A percentile compares a stretch with the other conserved stretches of the same genome.
Conservation (phyloP, 495 filamentous ascomycete species). For the Hypoxylon intermedium region DNA sequence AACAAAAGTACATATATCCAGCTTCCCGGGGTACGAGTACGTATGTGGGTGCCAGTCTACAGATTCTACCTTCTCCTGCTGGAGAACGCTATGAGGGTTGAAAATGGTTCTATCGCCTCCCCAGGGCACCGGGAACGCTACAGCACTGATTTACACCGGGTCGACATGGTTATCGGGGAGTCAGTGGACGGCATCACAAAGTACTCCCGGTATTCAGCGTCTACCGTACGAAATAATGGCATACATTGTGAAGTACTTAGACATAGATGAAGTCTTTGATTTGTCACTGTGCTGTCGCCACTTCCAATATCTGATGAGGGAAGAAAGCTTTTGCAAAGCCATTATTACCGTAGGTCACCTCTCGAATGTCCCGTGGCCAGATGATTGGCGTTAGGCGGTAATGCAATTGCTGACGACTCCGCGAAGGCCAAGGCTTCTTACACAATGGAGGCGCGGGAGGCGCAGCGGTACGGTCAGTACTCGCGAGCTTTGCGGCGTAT, state of each 20-base stretch:
- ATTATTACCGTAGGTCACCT: slow-evolving; percentile 62
- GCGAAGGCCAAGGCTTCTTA: slow-evolving; percentile 61
- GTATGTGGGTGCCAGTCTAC: not conserved
- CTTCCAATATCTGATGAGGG: slow-evolving; percentile 61
- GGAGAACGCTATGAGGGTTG: slow-evolving; percentile 13
- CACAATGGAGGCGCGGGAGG: slow-evolving; percentile 65
- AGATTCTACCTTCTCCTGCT: not conserved
- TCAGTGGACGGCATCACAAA: slow-evolving; percentile 13
- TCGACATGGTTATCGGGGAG: slow-evolving; percentile 9
- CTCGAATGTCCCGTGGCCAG: slow-evolving; percentile 24
- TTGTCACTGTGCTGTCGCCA: slow-evolving; percentile 59
- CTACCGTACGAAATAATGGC: slow-evolving; percentile 72
- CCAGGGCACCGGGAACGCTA: not conserved
- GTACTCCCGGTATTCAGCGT: slow-evolving; percentile 28
- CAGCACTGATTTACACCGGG: not conserved
- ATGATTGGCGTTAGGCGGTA: not conserved
- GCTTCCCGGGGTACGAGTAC: slow-evolving; percentile 3
- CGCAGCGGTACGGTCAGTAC: slow-evolving; percentile 56
- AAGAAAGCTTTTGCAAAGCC: slow-evolving; percentile 67
- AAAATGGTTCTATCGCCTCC: not conserved
- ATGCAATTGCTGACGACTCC: slow-evolving; percentile 15
- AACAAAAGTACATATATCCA: slow-evolving; percentile 2
- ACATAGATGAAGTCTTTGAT: slow-evolving; percentile 58
- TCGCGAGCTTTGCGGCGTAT: slow-evolving; percentile 64
- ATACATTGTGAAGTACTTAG: slow-evolving; percentile 62